A percentile compares a stretch with the other conserved stretches of the same genome.
Evolutionary conservation across 1,139 yeast genomes (phyloP).

Genomic region (Arxiozyma bovina): DNA sequence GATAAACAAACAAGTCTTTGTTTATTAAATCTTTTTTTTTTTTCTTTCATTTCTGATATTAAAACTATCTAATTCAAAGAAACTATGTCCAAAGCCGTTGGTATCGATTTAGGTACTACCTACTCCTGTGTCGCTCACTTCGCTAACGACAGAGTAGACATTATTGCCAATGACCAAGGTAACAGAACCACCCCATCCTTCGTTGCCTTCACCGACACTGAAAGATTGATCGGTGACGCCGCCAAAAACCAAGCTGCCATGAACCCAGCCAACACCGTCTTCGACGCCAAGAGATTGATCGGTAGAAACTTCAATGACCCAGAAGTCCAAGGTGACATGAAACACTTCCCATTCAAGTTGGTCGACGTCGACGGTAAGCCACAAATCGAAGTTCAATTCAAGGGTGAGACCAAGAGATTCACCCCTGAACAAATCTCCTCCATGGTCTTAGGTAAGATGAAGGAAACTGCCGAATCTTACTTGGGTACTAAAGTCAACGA

Average conservation of each 20-base stretch:
- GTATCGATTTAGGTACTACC: conserved; percentile 66
- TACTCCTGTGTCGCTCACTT: conserved; percentile 97
- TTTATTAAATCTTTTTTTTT: no score
- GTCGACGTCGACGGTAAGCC: conserved; percentile 84
- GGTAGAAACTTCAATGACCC: conserved; percentile 91
- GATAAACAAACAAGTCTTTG: no score
- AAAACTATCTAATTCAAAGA: no score
- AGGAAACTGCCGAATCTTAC: conserved; percentile 95
- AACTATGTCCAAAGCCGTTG: conserved; percentile 31
- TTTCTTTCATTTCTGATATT: no score
- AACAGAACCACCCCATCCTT: conserved; percentile 99
- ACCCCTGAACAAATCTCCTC: conserved; percentile 97
- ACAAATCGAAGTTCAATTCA: conserved; percentile 87
- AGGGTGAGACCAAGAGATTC: conserved; percentile 88
- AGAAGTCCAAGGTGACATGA: conserved; percentile 90
- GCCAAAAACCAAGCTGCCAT: conserved; percentile 99
- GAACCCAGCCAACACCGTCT: conserved; percentile 95
- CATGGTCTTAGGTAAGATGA: conserved; percentile 95
- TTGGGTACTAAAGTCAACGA: conserved; percentile 87
- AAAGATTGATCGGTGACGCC: conserved; percentile 98
- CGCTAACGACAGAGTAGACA: conserved; percentile 83
- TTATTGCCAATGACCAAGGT: conserved; percentile 99
- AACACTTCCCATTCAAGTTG: conserved; percentile 97
- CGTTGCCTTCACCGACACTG: conserved; percentile 96
- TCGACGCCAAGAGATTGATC: conserved; percentile 97